phyloP scores from a whole-genome alignment of 2,329 filamentous ascomycete genomes.

The Thielaviopsis cerberus region DNA sequence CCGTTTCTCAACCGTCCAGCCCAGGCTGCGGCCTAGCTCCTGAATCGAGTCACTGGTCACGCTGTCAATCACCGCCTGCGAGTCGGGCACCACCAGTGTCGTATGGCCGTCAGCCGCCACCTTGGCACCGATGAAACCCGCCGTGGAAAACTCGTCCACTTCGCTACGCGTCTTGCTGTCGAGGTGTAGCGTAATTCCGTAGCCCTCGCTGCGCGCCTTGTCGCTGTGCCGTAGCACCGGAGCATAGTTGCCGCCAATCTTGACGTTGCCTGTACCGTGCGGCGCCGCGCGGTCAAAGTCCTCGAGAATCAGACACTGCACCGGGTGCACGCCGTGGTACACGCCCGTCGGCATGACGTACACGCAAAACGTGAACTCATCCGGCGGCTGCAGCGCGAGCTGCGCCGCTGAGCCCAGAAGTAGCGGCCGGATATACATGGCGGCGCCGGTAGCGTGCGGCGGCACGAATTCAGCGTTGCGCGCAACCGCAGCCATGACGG shows the following conservation, averaged over 20 bases:
- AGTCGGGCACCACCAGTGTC: constrained; percentile 55
- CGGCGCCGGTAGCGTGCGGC: constrained; percentile 70
- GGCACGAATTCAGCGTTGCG: constrained; percentile 84
- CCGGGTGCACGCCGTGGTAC: constrained; percentile 77
- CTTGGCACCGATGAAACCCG: constrained; percentile 71
- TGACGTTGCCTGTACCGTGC: constrained; percentile 75
- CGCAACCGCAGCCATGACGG: constrained; percentile 62
- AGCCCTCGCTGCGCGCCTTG: constrained; percentile 58
- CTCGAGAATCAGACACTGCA: constrained; percentile 75
- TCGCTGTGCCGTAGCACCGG: constrained; percentile 80
- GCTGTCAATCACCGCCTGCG: constrained; percentile 68
- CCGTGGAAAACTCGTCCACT: constrained; percentile 91
- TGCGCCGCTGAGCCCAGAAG: constrained; percentile 78
- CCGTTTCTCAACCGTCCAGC: constrained; percentile 68
- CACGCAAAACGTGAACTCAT: constrained; percentile 81
- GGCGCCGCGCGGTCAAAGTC: constrained; percentile 90
- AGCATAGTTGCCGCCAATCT: constrained; percentile 90
- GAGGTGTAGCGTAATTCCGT: constrained; percentile 83
- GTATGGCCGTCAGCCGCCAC: constrained; percentile 44
- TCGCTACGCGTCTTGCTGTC: constrained; percentile 70
- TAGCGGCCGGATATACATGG: constrained; percentile 81
- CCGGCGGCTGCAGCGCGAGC: constrained; percentile 66
- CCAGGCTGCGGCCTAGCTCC: constrained; percentile 56
- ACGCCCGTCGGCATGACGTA: constrained; percentile 84
- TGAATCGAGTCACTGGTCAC: constrained; percentile 67